phyloP scores from a whole-genome alignment of 1,139 yeast species.

The Hemisphaericaspora lyxosophila region DNA sequence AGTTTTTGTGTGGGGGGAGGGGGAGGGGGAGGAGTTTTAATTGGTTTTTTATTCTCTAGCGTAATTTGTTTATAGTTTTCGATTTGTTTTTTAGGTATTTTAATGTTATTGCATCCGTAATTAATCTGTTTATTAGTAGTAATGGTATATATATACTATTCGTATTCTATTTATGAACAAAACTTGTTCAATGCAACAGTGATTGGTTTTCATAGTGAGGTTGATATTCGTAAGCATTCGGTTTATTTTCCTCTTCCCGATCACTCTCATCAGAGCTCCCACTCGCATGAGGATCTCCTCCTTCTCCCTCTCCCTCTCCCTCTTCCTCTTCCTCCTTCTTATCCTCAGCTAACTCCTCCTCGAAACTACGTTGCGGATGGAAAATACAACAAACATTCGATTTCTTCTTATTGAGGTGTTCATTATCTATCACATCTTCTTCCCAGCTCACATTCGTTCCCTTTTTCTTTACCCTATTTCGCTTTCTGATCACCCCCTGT shows the following conservation, averaged over 20 bases:
- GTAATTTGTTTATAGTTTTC: neutral
- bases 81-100: neutral
- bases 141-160: too few relatives aligned
- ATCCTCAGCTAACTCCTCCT: conserved; percentile 36
- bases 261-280: conserved; percentile 40
- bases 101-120: neutral
- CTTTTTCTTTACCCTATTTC: conserved; percentile 21
- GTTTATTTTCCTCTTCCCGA: conserved; percentile 20
- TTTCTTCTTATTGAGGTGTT: conserved; percentile 80
- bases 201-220: conserved; percentile 54
- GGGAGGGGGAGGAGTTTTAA: neutral
- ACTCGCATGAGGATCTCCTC: conserved; percentile 23
- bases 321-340: conserved; percentile 7
- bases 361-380: conserved; percentile 79
- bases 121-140: neutral
- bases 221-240: conserved; percentile 76
- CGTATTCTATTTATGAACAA: too few relatives aligned
- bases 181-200: conserved; percentile 8
- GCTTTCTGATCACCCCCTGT: neutral
- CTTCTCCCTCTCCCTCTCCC: conserved; percentile 7
- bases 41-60: neutral
- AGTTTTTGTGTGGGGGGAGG: neutral
- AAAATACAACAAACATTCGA: conserved; percentile 94
- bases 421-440: conserved; percentile 86
- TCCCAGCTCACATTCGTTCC: conserved; percentile 73